These are phyloP conservation scores for Prunus mira DNA, from an alignment of 306 rosid genomes.

Conservation along the genomic window DNA sequence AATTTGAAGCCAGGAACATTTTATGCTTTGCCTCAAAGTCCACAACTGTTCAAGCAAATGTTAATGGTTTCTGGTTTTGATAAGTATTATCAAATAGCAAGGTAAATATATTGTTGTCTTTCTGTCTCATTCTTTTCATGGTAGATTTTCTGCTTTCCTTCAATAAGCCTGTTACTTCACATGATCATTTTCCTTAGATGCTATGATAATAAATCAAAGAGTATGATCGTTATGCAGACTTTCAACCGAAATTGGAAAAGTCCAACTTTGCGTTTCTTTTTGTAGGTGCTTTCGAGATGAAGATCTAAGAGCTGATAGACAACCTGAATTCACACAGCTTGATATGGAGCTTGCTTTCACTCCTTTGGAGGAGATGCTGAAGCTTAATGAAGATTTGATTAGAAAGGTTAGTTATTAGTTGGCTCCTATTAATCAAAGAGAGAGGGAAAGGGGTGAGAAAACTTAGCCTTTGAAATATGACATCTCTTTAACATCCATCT, in stretches of 20 bases:
- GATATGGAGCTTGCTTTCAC: conserved; percentile 97
- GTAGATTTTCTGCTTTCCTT: background rate
- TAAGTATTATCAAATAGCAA: conserved; percentile 88
- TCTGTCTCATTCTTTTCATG: background rate
- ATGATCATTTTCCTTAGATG: background rate
- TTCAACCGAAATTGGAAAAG: background rate
- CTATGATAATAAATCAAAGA: background rate
- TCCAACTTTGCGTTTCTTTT: conserved; percentile 1
- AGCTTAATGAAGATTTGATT: conserved; percentile 84
- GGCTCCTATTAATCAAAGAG: background rate
- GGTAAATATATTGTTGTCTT: conserved; percentile 41
- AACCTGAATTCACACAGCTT: conserved; percentile 95
- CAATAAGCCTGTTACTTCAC: background rate
- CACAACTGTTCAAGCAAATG: conserved; percentile 97
- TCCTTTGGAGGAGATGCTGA: conserved; percentile 85
- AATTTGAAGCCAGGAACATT: conserved; percentile 96
- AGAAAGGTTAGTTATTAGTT: conserved; percentile 58
- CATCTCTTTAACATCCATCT: conserved; percentile 2
- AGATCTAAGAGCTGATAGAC: conserved; percentile 95
- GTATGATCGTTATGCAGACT: background rate
- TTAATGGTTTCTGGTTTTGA: conserved; percentile 96
- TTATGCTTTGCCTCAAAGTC: conserved; percentile 98
- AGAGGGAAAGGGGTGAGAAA: background rate
- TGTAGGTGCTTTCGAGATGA: conserved; percentile 94
- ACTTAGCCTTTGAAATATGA: background rate